phyloP scores from a whole-genome alignment of 176 grass and related monocot genomes.

The Bothriochloa decipiens region DNA sequence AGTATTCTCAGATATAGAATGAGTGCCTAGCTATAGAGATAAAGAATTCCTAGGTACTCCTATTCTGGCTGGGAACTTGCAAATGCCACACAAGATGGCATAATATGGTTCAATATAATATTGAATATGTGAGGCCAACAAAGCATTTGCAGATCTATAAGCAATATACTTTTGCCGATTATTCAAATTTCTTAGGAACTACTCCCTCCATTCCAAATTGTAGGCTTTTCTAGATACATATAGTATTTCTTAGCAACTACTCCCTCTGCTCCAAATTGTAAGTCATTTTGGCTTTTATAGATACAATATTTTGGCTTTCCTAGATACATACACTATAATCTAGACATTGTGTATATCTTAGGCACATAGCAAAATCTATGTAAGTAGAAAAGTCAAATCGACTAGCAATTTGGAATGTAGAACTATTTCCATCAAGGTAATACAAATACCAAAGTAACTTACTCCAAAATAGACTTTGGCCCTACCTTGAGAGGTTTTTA shows the following conservation, averaged over 20 bases:
- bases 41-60: background rate
- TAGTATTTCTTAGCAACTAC: background rate
- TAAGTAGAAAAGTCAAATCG: background rate
- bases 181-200: slow-evolving; percentile 24
- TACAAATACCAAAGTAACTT: slow-evolving; percentile 14
- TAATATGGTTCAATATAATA: slow-evolving; percentile 15
- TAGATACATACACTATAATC: background rate
- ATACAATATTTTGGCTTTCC: background rate
- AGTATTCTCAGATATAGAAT: slow-evolving; percentile 6
- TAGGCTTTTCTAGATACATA: background rate
- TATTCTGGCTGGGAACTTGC: background rate
- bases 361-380: background rate
- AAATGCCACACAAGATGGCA: background rate
- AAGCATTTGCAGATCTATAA: slow-evolving; percentile 29
- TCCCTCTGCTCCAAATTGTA: background rate
- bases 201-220: background rate
- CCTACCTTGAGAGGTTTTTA: slow-evolving; percentile 61
- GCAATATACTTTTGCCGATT: slow-evolving; percentile 24
- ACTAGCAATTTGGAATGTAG: background rate
- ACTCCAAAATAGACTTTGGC: slow-evolving; percentile 24
- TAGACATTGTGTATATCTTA: background rate
- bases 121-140: slow-evolving; percentile 12
- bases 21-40: slow-evolving; percentile 22
- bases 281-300: background rate
- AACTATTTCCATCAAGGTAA: slow-evolving; percentile 9